phyloP scores from a whole-genome alignment of 2,329 filamentous ascomycete genomes.

The Aureobasidium sp. region DNA sequence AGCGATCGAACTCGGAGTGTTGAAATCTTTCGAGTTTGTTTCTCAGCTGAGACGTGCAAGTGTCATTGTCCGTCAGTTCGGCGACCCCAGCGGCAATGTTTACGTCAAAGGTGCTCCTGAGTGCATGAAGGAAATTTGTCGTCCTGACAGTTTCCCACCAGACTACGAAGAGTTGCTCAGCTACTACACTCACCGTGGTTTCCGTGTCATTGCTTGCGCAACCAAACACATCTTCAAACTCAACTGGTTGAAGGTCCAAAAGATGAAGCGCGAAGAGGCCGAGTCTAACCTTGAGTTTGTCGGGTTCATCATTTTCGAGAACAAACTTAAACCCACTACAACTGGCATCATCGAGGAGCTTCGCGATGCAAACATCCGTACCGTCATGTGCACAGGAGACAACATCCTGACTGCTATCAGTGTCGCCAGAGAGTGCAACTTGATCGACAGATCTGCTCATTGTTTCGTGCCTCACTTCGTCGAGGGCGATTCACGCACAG shows the following conservation, averaged over 20 bases:
- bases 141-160: slow-evolving; percentile 70
- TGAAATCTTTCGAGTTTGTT: slow-evolving; percentile 90
- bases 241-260: slow-evolving; percentile 90
- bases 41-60: slow-evolving; percentile 88
- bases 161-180: slow-evolving; percentile 87
- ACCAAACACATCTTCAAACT: slow-evolving; percentile 81
- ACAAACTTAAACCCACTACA: slow-evolving; percentile 90
- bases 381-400: slow-evolving; percentile 95
- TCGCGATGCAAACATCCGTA: slow-evolving; percentile 72
- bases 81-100: slow-evolving; percentile 73
- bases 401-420: slow-evolving; percentile 97
- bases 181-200: slow-evolving; percentile 91
- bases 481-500: slow-evolving; percentile 68
- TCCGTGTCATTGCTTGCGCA: slow-evolving; percentile 91
- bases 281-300: slow-evolving; percentile 80
- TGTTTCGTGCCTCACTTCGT: slow-evolving; percentile 90
- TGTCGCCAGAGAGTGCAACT: slow-evolving; percentile 80
- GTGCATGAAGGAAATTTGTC: slow-evolving; percentile 91
- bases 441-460: slow-evolving; percentile 73
- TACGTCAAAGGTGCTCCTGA: slow-evolving; percentile 97
- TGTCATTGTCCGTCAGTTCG: slow-evolving; percentile 84
- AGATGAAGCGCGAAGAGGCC: slow-evolving; percentile 80
- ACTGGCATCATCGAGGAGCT: slow-evolving; percentile 76
- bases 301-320: slow-evolving; percentile 97
- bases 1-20: slow-evolving; percentile 76